Conservation (phyloP, 108 stramenopile genomes). For the Asterionellopsis glacialis region DNA sequence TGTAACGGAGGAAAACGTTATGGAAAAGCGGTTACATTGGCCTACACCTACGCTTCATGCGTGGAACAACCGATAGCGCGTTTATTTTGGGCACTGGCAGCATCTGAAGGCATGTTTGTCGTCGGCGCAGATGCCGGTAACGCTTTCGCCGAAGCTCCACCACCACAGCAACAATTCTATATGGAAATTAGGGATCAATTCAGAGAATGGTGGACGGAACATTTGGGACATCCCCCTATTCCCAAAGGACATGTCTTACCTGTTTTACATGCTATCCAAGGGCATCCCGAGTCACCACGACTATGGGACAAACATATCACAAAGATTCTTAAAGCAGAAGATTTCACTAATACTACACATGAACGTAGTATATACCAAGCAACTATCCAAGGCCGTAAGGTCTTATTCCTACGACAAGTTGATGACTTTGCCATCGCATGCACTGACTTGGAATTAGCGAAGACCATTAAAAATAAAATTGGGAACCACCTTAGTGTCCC, state of each 20-base stretch:
- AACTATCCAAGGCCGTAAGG: constrained; percentile 3
- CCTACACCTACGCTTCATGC: constrained; percentile 15
- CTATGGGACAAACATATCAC: constrained; percentile 23
- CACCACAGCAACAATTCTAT: too few species aligned
- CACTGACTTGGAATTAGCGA: too few species aligned
- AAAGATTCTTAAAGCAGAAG: constrained; percentile 15
- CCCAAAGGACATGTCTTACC: constrained; percentile 12
- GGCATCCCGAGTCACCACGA: constrained; percentile 13
- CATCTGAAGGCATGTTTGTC: constrained; percentile 12
- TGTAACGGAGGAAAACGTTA: constrained; percentile 15
- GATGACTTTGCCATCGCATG: too few species aligned
- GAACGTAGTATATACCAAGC: constrained; percentile 24
- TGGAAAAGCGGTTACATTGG: not conserved
- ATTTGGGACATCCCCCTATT: constrained; percentile 13
- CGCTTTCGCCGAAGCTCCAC: too few species aligned
- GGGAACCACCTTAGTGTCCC: too few species aligned
- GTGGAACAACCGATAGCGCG: constrained; percentile 26
- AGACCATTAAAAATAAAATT: too few species aligned
- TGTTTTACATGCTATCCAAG: constrained; percentile 19
- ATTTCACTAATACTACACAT: constrained; percentile 25
- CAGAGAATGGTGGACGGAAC: too few species aligned
- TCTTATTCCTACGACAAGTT: constrained; percentile 39
- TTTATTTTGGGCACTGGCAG: constrained; percentile 23
- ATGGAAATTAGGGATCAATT: too few species aligned
- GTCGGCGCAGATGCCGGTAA: constrained; percentile 12